Conservation (phyloP, 805 yeast genomes). For the Millerago galiae region DNA sequence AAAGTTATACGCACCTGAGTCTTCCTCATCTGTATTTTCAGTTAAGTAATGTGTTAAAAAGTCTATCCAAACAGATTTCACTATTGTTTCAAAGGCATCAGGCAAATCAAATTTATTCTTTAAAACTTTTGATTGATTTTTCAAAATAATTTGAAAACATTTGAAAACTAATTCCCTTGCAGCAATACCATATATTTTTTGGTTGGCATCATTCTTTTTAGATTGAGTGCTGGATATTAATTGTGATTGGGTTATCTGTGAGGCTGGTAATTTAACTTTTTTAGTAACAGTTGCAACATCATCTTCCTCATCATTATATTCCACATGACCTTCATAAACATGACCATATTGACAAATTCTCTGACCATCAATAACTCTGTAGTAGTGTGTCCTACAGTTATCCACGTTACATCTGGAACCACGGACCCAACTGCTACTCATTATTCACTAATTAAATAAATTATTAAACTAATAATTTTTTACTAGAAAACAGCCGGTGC, state of each 20-base stretch:
- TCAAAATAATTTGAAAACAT: constrained; percentile 42
- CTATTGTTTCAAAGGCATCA: constrained; percentile 24
- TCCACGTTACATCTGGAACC: constrained; percentile 88
- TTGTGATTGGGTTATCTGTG: no score
- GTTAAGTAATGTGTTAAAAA: constrained; percentile 13
- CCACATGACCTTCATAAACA: constrained; percentile 73
- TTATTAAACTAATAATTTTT: no score
- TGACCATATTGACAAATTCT: constrained; percentile 89
- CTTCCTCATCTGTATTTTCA: constrained; percentile 6
- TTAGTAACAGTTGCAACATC: constrained; percentile 24
- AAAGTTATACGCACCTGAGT: constrained; percentile 4
- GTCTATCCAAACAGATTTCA: constrained; percentile 33
- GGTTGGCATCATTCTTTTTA: no score
- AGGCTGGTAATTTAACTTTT: neutral
- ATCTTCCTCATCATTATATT: constrained; percentile 79
- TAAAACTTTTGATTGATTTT: constrained; percentile 39
- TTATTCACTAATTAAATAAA: neutral
- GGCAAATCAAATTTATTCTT: constrained; percentile 28
- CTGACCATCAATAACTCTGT: constrained; percentile 69
- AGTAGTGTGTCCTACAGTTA: constrained; percentile 77
- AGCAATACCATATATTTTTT: constrained; percentile 37
- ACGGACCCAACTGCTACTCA: constrained; percentile 28
- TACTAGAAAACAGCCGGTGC: no score
- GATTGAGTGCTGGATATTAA: no score
- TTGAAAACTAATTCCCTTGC: constrained; percentile 38